Conservation (phyloP, 305 asterid genomes). For the Vinca major region DNA sequence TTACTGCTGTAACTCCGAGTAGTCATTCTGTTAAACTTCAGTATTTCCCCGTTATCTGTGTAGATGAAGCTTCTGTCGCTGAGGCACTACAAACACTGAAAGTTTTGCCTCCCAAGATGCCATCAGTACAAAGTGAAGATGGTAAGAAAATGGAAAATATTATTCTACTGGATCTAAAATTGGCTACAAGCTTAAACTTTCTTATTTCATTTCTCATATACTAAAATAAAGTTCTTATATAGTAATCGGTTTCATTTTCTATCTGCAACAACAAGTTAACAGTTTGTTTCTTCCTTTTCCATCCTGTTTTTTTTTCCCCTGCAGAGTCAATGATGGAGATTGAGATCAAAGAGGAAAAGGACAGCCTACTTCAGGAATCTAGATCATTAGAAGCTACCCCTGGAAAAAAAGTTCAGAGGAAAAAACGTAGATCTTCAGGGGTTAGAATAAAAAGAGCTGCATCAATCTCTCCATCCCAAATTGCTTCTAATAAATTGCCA, state of each 20-base stretch:
- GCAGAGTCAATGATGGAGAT: slow-evolving; percentile 42
- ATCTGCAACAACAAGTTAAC: background rate
- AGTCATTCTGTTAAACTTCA: slow-evolving; percentile 1
- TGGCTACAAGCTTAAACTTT: background rate
- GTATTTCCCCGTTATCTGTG: slow-evolving; percentile 18
- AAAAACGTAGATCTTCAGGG: slow-evolving; percentile 36
- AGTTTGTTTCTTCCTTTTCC: background rate
- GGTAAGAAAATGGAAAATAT: slow-evolving; percentile 32
- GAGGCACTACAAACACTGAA: slow-evolving; percentile 81
- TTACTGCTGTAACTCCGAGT: background rate
- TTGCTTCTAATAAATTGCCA: slow-evolving; percentile 34
- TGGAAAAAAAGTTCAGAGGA: slow-evolving; percentile 32
- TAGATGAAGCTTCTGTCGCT: slow-evolving; percentile 55
- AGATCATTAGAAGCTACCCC: slow-evolving; percentile 43
- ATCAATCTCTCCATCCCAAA: slow-evolving; percentile 32
- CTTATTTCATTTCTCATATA: background rate
- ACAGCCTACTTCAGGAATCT: slow-evolving; percentile 58
- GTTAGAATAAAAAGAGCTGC: slow-evolving; percentile 39
- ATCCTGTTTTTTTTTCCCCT: background rate
- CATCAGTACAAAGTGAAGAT: slow-evolving; percentile 46
- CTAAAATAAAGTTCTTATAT: background rate
- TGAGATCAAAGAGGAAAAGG: slow-evolving; percentile 37
- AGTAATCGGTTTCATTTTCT: too few relatives aligned
- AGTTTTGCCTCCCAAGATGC: slow-evolving; percentile 67
- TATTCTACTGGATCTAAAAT: background rate